These are phyloP conservation scores for Cyclocybe cylindracea DNA, from an alignment of 768 basidiomycete species.

Conservation along the genomic window DNA sequence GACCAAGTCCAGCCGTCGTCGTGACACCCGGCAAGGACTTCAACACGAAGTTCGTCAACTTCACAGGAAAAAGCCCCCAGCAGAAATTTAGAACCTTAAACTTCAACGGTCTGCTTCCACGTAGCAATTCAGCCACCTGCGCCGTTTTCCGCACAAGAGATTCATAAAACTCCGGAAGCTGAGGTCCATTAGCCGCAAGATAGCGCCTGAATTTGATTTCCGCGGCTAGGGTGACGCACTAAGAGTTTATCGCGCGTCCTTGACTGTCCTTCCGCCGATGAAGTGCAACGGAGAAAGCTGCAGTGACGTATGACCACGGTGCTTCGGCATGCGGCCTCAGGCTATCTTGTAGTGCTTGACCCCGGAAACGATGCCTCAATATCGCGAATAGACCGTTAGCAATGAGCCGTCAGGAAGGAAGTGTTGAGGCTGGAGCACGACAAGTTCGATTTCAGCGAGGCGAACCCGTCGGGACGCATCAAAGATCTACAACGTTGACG, in stretches of 20 bases:
- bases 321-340: no score
- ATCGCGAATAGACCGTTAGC: slow-evolving; percentile 1
- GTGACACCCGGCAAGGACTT: no score
- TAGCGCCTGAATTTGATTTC: slow-evolving; percentile 14
- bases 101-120: slow-evolving; percentile 7
- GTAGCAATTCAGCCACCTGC: slow-evolving; percentile 7
- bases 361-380: background rate
- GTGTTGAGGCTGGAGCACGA: slow-evolving; percentile 5
- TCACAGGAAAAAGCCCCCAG: no score
- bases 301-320: no score
- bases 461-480: slow-evolving; percentile 3
- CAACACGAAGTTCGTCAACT: no score
- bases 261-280: background rate
- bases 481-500: background rate
- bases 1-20: no score
- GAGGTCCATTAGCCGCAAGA: background rate
- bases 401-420: background rate
- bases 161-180: slow-evolving; percentile 1
- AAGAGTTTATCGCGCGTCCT: slow-evolving; percentile 8
- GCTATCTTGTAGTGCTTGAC: no score
- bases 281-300: background rate
- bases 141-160: slow-evolving; percentile 9
- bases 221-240: slow-evolving; percentile 7
- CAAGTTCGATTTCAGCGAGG: slow-evolving; percentile 1
- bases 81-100: background rate